phyloP scores from a whole-genome alignment of 768 basidiomycete species.

The Boletales sp. region DNA sequence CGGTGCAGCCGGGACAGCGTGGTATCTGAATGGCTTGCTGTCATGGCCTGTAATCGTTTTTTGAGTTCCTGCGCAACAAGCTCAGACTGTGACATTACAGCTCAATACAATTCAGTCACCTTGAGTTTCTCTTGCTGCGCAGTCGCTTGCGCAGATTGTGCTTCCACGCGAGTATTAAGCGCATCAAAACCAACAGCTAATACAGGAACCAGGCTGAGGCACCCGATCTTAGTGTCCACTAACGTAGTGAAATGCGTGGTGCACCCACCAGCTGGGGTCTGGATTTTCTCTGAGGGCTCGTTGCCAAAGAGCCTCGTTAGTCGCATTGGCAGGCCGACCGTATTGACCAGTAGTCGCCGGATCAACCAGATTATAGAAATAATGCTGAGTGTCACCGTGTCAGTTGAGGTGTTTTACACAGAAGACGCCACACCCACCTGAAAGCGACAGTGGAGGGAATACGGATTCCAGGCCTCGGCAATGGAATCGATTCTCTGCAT shows the following conservation, averaged over 20 bases:
- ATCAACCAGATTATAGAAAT: constrained; percentile 83
- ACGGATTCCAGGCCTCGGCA: constrained; percentile 67
- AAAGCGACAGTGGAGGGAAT: constrained; percentile 69
- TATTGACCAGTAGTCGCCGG: constrained; percentile 63
- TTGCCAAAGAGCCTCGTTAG: constrained; percentile 72
- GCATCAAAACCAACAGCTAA: constrained; percentile 82
- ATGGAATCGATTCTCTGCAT: constrained; percentile 60
- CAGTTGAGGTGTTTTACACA: background rate
- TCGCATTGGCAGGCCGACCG: constrained; percentile 67
- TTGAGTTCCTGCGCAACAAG: constrained; percentile 53
- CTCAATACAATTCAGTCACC: constrained; percentile 26
- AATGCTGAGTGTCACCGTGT: constrained; percentile 44
- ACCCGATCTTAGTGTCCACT: background rate
- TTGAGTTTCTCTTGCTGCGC: constrained; percentile 67
- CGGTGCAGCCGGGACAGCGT: constrained; percentile 67
- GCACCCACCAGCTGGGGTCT: constrained; percentile 63
- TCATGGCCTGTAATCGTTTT: constrained; percentile 56
- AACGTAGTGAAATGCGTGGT: background rate
- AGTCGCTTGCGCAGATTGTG: constrained; percentile 63
- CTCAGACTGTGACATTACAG: constrained; percentile 3
- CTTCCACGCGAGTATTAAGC: constrained; percentile 72
- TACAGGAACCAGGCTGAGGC: constrained; percentile 67
- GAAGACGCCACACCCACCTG: constrained; percentile 46
- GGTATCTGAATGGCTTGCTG: constrained; percentile 59
- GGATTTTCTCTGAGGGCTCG: constrained; percentile 80